These are phyloP conservation scores for Rosa lucieae DNA, from an alignment of 306 rosid genomes.

Conservation along the genomic window DNA sequence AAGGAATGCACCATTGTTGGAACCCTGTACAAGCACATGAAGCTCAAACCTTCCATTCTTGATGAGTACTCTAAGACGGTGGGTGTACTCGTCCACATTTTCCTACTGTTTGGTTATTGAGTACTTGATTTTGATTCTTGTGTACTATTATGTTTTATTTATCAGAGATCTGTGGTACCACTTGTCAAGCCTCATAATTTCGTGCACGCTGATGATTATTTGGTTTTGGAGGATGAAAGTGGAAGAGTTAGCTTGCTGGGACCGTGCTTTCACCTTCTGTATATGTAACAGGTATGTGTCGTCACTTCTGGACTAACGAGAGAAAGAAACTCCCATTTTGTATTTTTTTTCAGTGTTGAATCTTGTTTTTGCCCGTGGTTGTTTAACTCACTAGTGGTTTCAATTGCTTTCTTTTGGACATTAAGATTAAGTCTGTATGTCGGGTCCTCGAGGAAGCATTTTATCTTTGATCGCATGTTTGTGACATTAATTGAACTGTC, in stretches of 20 bases:
- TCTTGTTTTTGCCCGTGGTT: background rate
- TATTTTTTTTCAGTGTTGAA: too few relatives aligned
- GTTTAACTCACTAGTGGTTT: background rate
- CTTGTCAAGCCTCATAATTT: conserved; percentile 78
- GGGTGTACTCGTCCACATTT: background rate
- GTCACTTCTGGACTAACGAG: too few relatives aligned
- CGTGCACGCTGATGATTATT: conserved; percentile 67
- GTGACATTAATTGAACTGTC: background rate
- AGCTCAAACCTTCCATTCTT: conserved; percentile 84
- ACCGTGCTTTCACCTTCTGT: conserved; percentile 56
- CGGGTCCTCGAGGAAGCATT: background rate
- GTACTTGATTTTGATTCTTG: background rate
- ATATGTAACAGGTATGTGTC: conserved; percentile 68
- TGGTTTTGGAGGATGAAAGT: conserved; percentile 89
- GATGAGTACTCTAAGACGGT: conserved; percentile 95
- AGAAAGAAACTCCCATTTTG: too few relatives aligned
- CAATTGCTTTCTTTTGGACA: background rate
- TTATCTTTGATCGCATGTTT: background rate
- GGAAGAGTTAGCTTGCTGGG: conserved; percentile 91
- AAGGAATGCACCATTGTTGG: conserved; percentile 89
- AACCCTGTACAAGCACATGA: conserved; percentile 90
- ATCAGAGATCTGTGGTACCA: conserved; percentile 65
- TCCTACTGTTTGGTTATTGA: background rate
- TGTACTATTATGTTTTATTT: background rate
- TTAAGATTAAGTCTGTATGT: background rate